Conservation (phyloP, 1,284 basidiomycete species). For the Malassezia equina region DNA sequence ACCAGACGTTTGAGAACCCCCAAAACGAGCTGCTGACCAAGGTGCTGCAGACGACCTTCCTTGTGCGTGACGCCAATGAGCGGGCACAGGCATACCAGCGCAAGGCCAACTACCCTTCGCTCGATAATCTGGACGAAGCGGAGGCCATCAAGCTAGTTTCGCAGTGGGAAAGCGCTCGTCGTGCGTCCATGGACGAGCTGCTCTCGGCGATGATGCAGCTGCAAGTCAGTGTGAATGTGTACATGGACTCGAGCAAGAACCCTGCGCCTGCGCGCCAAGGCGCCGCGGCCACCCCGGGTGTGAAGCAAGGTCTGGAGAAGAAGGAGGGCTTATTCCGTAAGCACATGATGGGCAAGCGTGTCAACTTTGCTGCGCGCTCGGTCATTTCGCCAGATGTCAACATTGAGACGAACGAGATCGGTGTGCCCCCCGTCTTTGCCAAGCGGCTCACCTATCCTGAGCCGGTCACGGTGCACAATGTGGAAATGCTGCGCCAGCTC, state of each 20-base stretch:
- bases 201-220: constrained; percentile 77
- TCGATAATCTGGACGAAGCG: constrained; percentile 32
- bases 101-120: constrained; percentile 53
- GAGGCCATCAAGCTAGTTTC: constrained; percentile 50
- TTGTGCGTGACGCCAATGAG: constrained; percentile 54
- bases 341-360: constrained; percentile 99
- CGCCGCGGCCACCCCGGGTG: constrained; percentile 80
- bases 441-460: constrained; percentile 94
- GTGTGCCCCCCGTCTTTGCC: constrained; percentile 94
- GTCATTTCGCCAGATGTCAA: constrained; percentile 99
- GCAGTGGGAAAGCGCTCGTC: constrained; percentile 49
- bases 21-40: constrained; percentile 88
- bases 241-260: constrained; percentile 95
- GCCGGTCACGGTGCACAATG: constrained; percentile 84
- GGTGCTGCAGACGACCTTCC: constrained; percentile 63
- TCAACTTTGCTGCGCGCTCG: constrained; percentile 96
- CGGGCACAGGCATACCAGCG: constrained; percentile 58
- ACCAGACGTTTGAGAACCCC: constrained; percentile 85
- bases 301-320: constrained; percentile 96
- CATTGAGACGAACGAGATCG: constrained; percentile 98
- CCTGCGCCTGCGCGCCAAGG: constrained; percentile 73
- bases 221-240: constrained; percentile 90
- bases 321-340: constrained; percentile 98
- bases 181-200: constrained; percentile 58
- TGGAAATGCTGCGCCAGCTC: constrained; percentile 74